A percentile compares a stretch with the other conserved stretches of the same genome.
phyloP scores from a whole-genome alignment of 495 filamentous ascomycete genomes.

The Penicillium flavigenum region DNA sequence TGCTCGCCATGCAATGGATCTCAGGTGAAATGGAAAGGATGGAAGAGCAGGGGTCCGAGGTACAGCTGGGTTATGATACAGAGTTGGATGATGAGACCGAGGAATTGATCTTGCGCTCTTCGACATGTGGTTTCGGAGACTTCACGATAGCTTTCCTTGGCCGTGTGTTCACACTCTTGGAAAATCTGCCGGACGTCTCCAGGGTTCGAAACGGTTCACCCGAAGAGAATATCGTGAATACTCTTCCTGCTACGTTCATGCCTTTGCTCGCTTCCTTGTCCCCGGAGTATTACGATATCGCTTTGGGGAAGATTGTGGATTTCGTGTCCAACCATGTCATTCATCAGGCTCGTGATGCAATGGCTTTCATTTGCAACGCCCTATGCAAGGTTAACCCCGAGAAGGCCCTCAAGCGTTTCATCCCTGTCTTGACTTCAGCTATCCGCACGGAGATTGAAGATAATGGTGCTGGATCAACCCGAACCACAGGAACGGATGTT shows the following conservation, averaged over 20 bases:
- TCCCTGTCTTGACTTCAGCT: slow-evolving; percentile 83
- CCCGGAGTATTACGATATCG: slow-evolving; percentile 88
- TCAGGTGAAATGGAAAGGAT: slow-evolving; percentile 88
- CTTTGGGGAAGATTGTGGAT: slow-evolving; percentile 83
- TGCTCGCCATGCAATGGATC: slow-evolving; percentile 90
- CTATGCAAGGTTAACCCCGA: slow-evolving; percentile 92
- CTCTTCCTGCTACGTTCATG: slow-evolving; percentile 85
- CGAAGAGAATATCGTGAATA: slow-evolving; percentile 97
- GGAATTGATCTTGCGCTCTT: slow-evolving; percentile 88
- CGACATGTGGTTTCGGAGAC: slow-evolving; percentile 88
- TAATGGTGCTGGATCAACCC: slow-evolving; percentile 92
- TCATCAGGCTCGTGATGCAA: slow-evolving; percentile 94
- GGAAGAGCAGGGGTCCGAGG: slow-evolving; percentile 79
- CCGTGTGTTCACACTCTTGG: slow-evolving; percentile 89
- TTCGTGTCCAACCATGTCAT: slow-evolving; percentile 97
- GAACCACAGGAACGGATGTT: slow-evolving; percentile 90
- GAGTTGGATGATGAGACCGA: slow-evolving; percentile 85
- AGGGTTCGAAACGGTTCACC: slow-evolving; percentile 84
- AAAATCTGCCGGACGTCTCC: slow-evolving; percentile 90
- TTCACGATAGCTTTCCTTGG: slow-evolving; percentile 88
- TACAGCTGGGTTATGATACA: slow-evolving; percentile 80
- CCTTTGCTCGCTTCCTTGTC: slow-evolving; percentile 90
- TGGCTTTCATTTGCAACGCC: slow-evolving; percentile 97
- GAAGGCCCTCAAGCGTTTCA: slow-evolving; percentile 84
- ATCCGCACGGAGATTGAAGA: slow-evolving; percentile 97